Conservation (phyloP, 2,329 filamentous ascomycete genomes). For the Alternaria postmessia region DNA sequence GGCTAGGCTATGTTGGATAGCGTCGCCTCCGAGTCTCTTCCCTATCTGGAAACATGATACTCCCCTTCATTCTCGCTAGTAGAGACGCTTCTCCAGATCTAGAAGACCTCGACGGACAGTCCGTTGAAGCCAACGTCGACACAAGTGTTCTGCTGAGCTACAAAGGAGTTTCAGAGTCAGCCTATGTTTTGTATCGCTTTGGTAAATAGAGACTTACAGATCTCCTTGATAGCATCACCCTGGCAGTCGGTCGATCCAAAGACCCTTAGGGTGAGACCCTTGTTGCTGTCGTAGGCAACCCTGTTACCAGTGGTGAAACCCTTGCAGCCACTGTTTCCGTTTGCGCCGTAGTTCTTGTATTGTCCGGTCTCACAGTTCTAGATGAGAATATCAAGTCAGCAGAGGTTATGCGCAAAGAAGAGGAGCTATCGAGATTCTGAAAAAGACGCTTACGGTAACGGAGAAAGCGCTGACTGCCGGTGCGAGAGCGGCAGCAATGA, state of each 20-base stretch:
- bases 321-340: background rate
- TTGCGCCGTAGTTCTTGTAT: background rate
- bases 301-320: background rate
- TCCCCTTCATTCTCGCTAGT: background rate
- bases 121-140: background rate
- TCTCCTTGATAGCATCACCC: background rate
- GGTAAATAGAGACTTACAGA: background rate
- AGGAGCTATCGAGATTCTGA: background rate
- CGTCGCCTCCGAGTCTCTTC: background rate
- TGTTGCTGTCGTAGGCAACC: constrained; percentile 1
- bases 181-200: background rate
- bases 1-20: background rate
- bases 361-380: background rate
- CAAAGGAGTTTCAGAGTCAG: background rate
- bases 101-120: background rate
- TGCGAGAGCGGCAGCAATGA: background rate
- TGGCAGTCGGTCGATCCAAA: background rate
- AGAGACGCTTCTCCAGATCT: background rate
- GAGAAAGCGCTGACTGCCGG: background rate
- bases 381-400: background rate
- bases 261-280: background rate
- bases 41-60: background rate
- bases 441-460: background rate
- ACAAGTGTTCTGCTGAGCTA: background rate
- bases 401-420: background rate